Conservation (phyloP, 2,329 filamentous ascomycete genomes). For the Penicillium sp. region DNA sequence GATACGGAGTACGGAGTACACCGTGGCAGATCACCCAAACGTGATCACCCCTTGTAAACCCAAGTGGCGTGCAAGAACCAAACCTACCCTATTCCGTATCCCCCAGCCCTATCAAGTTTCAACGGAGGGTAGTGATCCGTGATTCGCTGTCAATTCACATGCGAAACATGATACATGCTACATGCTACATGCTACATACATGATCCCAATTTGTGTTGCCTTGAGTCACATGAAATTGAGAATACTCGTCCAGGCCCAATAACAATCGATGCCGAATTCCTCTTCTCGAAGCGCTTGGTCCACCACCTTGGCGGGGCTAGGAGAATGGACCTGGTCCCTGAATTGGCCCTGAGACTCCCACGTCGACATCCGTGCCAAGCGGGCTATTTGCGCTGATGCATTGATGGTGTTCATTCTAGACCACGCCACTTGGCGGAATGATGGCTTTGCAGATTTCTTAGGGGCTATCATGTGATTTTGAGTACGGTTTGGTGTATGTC, state of each 20-base stretch:
- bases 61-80: neutral
- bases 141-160: conserved; percentile 1
- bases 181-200: no score
- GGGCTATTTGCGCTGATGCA: neutral
- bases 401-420: neutral
- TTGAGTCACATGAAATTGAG: neutral
- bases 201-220: neutral
- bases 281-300: conserved; percentile 4
- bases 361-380: neutral
- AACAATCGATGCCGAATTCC: neutral
- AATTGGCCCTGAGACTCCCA: neutral
- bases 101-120: neutral
- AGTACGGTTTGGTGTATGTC: neutral
- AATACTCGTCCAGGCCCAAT: neutral
- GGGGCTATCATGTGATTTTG: neutral
- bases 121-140: conserved; percentile 1
- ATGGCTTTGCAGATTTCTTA: neutral
- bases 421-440: neutral
- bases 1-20: no score
- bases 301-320: conserved; percentile 1
- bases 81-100: no score
- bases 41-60: neutral
- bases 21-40: no score
- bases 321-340: neutral
- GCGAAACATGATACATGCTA: neutral